Evolutionary conservation across 1,284 basidiomycete species (phyloP).

Genomic region (Pisolithus thermaeus): DNA sequence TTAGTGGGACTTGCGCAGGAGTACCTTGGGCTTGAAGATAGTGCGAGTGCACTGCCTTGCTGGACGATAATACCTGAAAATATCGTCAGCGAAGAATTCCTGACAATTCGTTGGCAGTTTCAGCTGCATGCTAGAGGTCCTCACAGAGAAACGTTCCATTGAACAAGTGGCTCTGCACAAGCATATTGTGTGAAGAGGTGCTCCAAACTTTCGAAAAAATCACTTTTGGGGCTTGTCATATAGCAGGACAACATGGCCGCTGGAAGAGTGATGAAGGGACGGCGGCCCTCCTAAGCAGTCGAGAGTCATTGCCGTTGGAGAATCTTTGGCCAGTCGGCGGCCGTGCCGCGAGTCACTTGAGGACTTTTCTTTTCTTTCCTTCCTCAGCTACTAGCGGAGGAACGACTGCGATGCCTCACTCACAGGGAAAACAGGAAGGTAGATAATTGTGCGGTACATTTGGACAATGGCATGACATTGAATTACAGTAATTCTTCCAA

Average conservation of each 20-base stretch:
- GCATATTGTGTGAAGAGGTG: slow-evolving; percentile 45
- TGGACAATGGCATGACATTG: slow-evolving; percentile 54
- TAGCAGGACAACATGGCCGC: slow-evolving; percentile 58
- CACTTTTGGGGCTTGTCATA: slow-evolving; percentile 61
- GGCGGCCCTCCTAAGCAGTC: slow-evolving; percentile 64
- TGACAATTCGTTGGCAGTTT: slow-evolving; percentile 36
- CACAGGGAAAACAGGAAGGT: slow-evolving; percentile 55
- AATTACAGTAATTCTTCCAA: slow-evolving; percentile 55
- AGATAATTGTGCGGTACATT: slow-evolving; percentile 61
- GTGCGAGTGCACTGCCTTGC: slow-evolving; percentile 40
- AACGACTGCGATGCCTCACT: slow-evolving; percentile 43
- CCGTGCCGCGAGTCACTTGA: slow-evolving; percentile 73
- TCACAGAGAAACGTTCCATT: slow-evolving; percentile 47
- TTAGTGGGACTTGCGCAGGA: slow-evolving; percentile 1
- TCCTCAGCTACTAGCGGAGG: slow-evolving; percentile 10
- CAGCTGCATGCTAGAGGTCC: slow-evolving; percentile 55
- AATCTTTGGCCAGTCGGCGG: slow-evolving; percentile 58
- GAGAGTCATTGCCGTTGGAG: slow-evolving; percentile 54
- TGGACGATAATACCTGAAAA: slow-evolving; percentile 35
- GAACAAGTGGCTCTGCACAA: too few relatives aligned
- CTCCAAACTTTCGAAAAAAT: slow-evolving; percentile 59
- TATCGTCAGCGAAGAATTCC: slow-evolving; percentile 36
- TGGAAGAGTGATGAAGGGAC: slow-evolving; percentile 50
- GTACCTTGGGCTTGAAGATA: slow-evolving; percentile 36
- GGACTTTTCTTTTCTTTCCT: slow-evolving; percentile 41